Evolutionary conservation across 2,329 filamentous ascomycete genomes (phyloP), one percentile per base, ranked within the genome.

Genomic region (Aspergillus brasiliensis): DNA sequence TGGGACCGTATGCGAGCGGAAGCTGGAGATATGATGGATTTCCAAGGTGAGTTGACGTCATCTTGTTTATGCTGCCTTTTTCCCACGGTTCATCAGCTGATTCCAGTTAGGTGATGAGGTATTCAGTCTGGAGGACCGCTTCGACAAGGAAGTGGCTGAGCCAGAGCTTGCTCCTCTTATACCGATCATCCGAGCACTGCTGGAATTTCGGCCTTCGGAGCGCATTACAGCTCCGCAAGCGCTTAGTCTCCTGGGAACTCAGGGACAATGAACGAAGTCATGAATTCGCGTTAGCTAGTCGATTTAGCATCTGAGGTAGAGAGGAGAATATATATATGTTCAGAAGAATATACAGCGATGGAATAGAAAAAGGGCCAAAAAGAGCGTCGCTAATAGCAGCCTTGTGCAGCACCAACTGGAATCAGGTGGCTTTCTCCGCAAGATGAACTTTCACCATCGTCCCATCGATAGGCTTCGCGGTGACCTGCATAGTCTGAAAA

Each of bases 401-500:
- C 40, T 3, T 13, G 13, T 21, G 40, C 21, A 44, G 8, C 27
- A n/a, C 2, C 8, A 23, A 7, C 25, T 2, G 1, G 13, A 17
- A n/a, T 49, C 8, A 31, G n/a, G 2, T 17, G 6, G 46, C 27
- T 27, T 5, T n/a, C 46, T n/a, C 25, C 2, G 52, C 52, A 19
- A 46, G 27, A 19, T 40, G 40, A 8, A 55, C 52, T 13, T 34
- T 55, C 38, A 55, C 44, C 13, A 17, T 51, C 34, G 56, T 59
- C 2, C 56, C 57, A 51, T 62, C 58, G 2, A 64, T 46, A 17
- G 56, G 56, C 17, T 62, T 63, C 3, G 59, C 59, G 8, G 62
- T 65, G 3, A 65, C 53, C 48, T 65, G 51, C 59, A 57, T 58
- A n/a, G 38, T 60, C 63, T 65, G 1, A 10, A 3, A 27, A 17